phyloP scores from a whole-genome alignment of 305 asterid species.

The Fraxinus velutina region DNA sequence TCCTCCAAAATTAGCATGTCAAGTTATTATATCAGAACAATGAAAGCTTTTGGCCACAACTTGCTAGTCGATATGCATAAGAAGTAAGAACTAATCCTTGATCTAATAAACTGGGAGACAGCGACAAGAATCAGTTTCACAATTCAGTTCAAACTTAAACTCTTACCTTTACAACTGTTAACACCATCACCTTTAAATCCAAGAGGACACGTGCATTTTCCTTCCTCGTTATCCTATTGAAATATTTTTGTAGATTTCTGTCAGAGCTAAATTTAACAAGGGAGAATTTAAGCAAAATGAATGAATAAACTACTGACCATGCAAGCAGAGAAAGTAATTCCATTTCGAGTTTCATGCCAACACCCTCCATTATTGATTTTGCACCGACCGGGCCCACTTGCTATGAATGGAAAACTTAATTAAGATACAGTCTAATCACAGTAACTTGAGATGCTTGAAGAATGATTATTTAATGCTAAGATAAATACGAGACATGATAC shows the following conservation, averaged over 20 bases:
- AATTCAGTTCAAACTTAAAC: neutral
- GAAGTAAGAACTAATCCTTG: neutral
- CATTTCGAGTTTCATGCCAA: slow-evolving; percentile 73
- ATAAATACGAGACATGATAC: neutral
- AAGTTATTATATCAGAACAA: neutral
- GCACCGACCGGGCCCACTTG: slow-evolving; percentile 95
- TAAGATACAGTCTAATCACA: slow-evolving; percentile 15
- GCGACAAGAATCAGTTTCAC: neutral
- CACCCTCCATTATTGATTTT: slow-evolving; percentile 88
- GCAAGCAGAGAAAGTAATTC: slow-evolving; percentile 76
- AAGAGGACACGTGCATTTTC: slow-evolving; percentile 60
- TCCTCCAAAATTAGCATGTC: neutral
- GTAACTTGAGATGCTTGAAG: slow-evolving; percentile 16
- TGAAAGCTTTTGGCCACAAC: neutral
- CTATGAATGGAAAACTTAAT: slow-evolving; percentile 42
- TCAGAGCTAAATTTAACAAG: slow-evolving; percentile 16
- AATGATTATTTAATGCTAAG: neutral
- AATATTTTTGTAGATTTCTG: slow-evolving; percentile 9
- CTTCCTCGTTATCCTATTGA: slow-evolving; percentile 52
- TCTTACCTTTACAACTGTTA: slow-evolving; percentile 61
- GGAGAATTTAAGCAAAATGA: slow-evolving; percentile 12
- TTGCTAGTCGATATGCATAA: neutral
- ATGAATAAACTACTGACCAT: slow-evolving; percentile 40
- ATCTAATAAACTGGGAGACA: neutral
- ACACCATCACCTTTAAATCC: slow-evolving; percentile 73